phyloP scores from a whole-genome alignment of 768 basidiomycete species.

The Myochromella boudieri region DNA sequence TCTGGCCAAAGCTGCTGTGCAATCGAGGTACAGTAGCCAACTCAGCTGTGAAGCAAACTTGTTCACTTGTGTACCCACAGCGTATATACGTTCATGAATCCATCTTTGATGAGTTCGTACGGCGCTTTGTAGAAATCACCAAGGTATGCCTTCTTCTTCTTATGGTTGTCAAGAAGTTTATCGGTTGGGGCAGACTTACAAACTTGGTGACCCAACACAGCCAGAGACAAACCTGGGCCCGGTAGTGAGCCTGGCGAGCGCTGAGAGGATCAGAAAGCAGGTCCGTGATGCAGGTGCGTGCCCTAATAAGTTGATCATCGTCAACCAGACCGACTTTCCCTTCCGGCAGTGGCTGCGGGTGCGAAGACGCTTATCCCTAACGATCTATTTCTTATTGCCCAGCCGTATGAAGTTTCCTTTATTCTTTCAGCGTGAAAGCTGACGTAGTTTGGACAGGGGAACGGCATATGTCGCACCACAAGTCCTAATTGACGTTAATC shows the following conservation, averaged over 20 bases:
- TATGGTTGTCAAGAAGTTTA: neutral
- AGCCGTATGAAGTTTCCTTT: constrained; percentile 46
- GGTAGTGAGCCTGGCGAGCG: constrained; percentile 87
- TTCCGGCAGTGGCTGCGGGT: constrained; percentile 62
- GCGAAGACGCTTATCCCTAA: constrained; percentile 76
- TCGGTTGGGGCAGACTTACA: constrained; percentile 57
- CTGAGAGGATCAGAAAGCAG: constrained; percentile 83
- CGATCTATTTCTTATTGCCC: constrained; percentile 63
- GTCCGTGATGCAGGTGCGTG: constrained; percentile 75
- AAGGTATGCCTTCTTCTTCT: constrained; percentile 46
- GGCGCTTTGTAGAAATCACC: constrained; percentile 67
- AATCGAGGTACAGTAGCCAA: constrained; percentile 60
- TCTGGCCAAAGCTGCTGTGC: constrained; percentile 97
- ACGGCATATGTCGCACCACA: constrained; percentile 90
- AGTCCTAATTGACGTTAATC: constrained; percentile 86
- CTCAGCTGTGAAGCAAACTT: too few species aligned
- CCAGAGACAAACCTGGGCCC: constrained; percentile 83
- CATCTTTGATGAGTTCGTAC: constrained; percentile 78
- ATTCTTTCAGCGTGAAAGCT: neutral
- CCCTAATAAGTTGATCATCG: neutral
- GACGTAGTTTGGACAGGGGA: constrained; percentile 47
- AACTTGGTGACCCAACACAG: constrained; percentile 82
- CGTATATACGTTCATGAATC: constrained; percentile 92
- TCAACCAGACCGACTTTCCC: neutral
- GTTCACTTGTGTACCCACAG: constrained; percentile 44